Base-by-base conservation (phyloP, 2,329 filamentous ascomycete species). In the Polychaeton citri region DNA sequence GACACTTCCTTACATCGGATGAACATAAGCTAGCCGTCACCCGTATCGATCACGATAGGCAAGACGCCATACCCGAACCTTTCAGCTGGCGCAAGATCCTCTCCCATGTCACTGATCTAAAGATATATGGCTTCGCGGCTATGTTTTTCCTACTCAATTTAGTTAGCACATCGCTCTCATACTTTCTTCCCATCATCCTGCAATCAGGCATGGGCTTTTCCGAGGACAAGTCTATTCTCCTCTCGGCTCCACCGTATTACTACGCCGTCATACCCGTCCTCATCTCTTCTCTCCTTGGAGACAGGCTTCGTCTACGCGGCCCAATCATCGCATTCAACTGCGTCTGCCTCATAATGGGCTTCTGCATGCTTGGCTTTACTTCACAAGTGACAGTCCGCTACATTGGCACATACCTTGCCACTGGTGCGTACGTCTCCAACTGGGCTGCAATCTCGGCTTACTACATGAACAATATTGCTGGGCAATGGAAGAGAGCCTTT, bases 91-190 rank as follows among this genome's bases (percentile, higher is more conserved):
- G 50, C 2, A 70, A 71, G 28, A 60, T 79, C 6, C 58, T 76
- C 8, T 48, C 62, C 1, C 71, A 77, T 45, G 75, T 73, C 6
- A 58, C 58, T 19, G 76, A 81, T 45, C 47, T 58, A 13, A 80
- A 80, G 52, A 60, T 80, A 24, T 79, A 79, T 53, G 74, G 69
- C 1, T 81, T 80, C 50, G 69, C 72, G 21, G 63, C 61, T 38
- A 63, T 80, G 53, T 80, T 77, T 57, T 81, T 81, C 52, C 61
- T 79, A 31, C 64, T 77, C 36, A 81, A 81, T 50, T 55, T 80
- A 6, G 76, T 81, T 2, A 76, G 74, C 2, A 81, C 76, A 0
- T 68, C 69, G 0, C 55, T 81, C 19, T 71, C 68, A 1, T 81
- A 81, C 54, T 81, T 81, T 46, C 60, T 81, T 1, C 76, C 76